Conservation (phyloP, 495 filamentous ascomycete genomes). For the Pyrenula aspistea region DNA sequence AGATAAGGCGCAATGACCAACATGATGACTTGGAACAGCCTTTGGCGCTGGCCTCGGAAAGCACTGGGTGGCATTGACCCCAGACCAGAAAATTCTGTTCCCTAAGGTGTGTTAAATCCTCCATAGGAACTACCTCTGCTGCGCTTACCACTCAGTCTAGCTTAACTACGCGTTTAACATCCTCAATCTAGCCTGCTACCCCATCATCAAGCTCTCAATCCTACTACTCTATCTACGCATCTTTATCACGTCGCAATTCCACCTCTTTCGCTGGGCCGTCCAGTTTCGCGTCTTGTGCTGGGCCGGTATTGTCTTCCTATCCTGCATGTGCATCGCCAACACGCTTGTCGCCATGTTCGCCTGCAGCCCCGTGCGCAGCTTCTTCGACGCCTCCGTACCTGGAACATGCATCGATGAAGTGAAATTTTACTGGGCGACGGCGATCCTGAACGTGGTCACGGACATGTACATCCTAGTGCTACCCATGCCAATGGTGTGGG, state of each 20-base stretch:
- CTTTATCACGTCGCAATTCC: constrained; percentile 7
- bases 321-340: constrained; percentile 24
- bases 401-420: constrained; percentile 31
- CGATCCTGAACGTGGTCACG: constrained; percentile 21
- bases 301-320: constrained; percentile 22
- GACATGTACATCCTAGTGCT: constrained; percentile 26
- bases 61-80: constrained; percentile 1
- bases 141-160: background rate
- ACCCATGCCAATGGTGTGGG: constrained; percentile 33
- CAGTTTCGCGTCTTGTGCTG: constrained; percentile 16
- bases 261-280: constrained; percentile 22
- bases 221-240: constrained; percentile 32
- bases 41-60: background rate
- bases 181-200: background rate
- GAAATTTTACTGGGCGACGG: constrained; percentile 29
- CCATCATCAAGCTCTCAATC: constrained; percentile 22
- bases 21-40: background rate
- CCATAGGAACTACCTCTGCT: background rate
- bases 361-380: constrained; percentile 28
- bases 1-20: background rate
- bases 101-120: background rate
- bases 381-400: constrained; percentile 21
- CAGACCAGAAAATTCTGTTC: background rate
- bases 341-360: constrained; percentile 32
- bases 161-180: background rate